Evolutionary conservation across 2,329 filamentous ascomycete genomes (phyloP).

Genomic region (Penicillium sp.): DNA sequence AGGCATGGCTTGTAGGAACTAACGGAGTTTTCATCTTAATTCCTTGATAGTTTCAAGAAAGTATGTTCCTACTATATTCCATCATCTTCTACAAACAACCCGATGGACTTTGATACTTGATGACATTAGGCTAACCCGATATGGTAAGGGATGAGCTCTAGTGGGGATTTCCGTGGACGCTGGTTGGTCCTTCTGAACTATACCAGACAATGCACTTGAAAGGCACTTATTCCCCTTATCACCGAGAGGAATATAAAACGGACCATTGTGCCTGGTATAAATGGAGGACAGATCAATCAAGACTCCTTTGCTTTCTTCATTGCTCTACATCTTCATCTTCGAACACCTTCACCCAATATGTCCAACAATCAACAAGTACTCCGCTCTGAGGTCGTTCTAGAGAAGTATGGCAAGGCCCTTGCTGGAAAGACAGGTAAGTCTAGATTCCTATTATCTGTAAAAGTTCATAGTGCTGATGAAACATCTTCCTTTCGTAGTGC

Average conservation of each 20-base stretch:
- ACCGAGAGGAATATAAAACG: not conserved
- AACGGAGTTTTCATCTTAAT: not conserved
- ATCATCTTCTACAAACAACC: not conserved
- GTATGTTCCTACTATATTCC: not conserved
- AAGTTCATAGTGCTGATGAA: no score
- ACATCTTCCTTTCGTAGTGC: slow-evolving; percentile 8
- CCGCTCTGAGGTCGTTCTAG: slow-evolving; percentile 19
- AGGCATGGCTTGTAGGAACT: not conserved
- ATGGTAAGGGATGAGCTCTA: not conserved
- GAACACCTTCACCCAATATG: slow-evolving; percentile 1
- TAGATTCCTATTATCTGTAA: not conserved
- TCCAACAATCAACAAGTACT: slow-evolving; percentile 17
- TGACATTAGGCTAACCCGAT: slow-evolving; percentile 14
- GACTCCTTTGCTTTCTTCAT: not conserved
- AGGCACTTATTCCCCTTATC: not conserved
- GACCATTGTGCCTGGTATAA: rapidly evolving
- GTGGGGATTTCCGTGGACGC: not conserved
- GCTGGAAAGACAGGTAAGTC: slow-evolving; percentile 20
- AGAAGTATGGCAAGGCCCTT: slow-evolving; percentile 21
- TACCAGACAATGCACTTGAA: not conserved
- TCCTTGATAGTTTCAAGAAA: not conserved
- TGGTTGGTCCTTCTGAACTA: not conserved
- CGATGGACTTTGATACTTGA: not conserved
- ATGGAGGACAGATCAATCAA: not conserved
- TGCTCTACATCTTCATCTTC: not conserved